These are phyloP conservation scores for Colletotrichum melonis DNA, from an alignment of 2,329 filamentous ascomycete species.

Conservation along the genomic window DNA sequence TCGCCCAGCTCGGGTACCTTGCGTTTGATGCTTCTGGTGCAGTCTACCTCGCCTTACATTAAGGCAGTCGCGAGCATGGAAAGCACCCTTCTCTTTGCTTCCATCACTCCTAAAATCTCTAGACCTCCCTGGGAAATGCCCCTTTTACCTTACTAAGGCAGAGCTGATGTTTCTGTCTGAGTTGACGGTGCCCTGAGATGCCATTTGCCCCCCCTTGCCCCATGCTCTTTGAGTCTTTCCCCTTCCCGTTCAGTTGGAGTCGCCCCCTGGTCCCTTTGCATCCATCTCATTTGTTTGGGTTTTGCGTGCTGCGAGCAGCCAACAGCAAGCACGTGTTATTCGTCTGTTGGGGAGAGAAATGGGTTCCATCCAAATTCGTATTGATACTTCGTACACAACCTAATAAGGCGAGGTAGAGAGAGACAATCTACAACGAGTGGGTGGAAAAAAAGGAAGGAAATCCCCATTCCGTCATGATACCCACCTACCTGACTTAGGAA, in stretches of 20 bases:
- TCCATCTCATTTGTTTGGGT: constrained; percentile 3
- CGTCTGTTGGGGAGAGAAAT: neutral
- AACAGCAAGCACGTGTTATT: constrained; percentile 10
- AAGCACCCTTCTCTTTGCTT: neutral
- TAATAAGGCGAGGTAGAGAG: neutral
- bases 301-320: constrained; percentile 16
- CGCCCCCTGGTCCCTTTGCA: constrained; percentile 1
- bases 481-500: neutral
- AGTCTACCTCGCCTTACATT: no score
- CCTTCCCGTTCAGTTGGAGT: neutral
- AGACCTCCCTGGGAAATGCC: neutral
- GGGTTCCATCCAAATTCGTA: neutral
- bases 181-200: neutral
- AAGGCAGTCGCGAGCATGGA: no score
- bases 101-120: neutral
- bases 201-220: neutral
- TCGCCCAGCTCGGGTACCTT: neutral
- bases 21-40: neutral
- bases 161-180: neutral
- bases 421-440: neutral
- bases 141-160: neutral
- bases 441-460: neutral
- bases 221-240: neutral
- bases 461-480: constrained; percentile 17
- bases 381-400: neutral